Evolutionary conservation across 2,329 filamentous ascomycete genomes (phyloP).

Genomic region (Ascochyta fabae): DNA sequence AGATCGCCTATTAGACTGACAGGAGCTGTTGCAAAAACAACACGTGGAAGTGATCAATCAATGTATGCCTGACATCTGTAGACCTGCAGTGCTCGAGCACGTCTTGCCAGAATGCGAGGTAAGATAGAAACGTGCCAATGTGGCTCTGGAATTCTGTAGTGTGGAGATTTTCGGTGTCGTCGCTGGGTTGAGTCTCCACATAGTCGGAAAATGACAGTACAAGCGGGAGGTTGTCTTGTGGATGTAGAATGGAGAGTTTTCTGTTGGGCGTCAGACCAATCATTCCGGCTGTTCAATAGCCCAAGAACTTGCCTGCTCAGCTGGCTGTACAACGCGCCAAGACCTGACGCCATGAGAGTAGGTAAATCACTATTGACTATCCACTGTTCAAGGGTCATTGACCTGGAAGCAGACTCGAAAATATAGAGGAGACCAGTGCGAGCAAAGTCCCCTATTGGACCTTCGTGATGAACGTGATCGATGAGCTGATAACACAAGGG

Average conservation of each 20-base stretch:
- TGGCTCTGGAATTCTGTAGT: conserved; percentile 81
- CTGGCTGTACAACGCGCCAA: conserved; percentile 79
- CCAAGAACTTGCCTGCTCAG: conserved; percentile 61
- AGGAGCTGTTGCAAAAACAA: conserved; percentile 93
- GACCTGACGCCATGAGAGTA: conserved; percentile 93
- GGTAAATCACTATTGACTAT: conserved; percentile 96
- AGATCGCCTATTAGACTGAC: conserved; percentile 57
- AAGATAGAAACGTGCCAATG: conserved; percentile 90
- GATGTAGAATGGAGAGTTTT: conserved; percentile 81
- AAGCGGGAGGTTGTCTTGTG: conserved; percentile 76
- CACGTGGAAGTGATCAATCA: conserved; percentile 96
- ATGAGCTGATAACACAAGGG: conserved; percentile 94
- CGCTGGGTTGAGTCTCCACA: conserved; percentile 70
- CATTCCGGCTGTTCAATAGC: background rate
- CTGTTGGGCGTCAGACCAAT: conserved; percentile 48
- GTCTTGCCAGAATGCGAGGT: conserved; percentile 97
- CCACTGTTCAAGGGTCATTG: conserved; percentile 86
- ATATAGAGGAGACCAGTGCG: conserved; percentile 93
- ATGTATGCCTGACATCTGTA: conserved; percentile 85
- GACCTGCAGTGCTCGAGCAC: conserved; percentile 95
- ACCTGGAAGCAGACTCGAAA: conserved; percentile 89
- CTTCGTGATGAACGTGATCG: conserved; percentile 96
- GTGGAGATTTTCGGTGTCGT: conserved; percentile 72
- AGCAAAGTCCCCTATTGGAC: conserved; percentile 93
- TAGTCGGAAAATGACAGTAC: conserved; percentile 92